Conservation (phyloP, 2,329 filamentous ascomycete genomes). For the Escovopsis sp. region DNA sequence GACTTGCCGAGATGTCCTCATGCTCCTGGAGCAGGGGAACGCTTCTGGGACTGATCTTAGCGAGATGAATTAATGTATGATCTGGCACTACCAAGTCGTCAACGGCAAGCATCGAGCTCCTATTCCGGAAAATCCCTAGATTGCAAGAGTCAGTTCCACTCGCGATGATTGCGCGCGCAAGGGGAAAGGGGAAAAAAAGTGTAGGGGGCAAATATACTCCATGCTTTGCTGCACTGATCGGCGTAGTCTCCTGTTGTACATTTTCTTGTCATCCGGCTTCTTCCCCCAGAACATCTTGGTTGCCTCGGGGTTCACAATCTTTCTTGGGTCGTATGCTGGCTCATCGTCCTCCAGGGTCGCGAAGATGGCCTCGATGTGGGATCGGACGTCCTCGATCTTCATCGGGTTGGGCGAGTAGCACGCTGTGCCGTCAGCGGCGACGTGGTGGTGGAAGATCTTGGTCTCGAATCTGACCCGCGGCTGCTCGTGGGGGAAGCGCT, state of each 20-base stretch:
- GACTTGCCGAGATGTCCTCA: too few relatives aligned
- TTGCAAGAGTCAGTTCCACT: too few relatives aligned
- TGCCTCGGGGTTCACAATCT: constrained; percentile 73
- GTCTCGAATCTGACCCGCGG: constrained; percentile 73
- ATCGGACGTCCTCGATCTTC: constrained; percentile 59
- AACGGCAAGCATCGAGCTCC: too few relatives aligned
- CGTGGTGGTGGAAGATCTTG: constrained; percentile 73
- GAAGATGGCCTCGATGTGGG: constrained; percentile 75
- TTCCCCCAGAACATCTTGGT: constrained; percentile 77
- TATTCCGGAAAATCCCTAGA: too few relatives aligned
- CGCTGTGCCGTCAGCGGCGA: constrained; percentile 64
- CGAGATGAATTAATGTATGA: too few relatives aligned
- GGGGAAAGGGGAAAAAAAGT: too few relatives aligned
- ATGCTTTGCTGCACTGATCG: constrained; percentile 58
- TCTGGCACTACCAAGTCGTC: too few relatives aligned
- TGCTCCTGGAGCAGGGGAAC: too few relatives aligned
- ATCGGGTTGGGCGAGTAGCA: constrained; percentile 58
- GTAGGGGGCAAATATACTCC: constrained; percentile 30
- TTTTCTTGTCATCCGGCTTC: constrained; percentile 56
- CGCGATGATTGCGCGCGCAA: too few relatives aligned
- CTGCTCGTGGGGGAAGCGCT: constrained; percentile 75
- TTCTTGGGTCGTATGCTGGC: constrained; percentile 80
- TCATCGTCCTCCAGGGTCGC: constrained; percentile 72
- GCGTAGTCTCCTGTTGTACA: constrained; percentile 69
- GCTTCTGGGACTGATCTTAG: too few relatives aligned